A percentile compares a stretch with the other conserved stretches of the same genome.
Conservation (phyloP, 1,284 basidiomycete species). For the Meripilus lineatus region DNA sequence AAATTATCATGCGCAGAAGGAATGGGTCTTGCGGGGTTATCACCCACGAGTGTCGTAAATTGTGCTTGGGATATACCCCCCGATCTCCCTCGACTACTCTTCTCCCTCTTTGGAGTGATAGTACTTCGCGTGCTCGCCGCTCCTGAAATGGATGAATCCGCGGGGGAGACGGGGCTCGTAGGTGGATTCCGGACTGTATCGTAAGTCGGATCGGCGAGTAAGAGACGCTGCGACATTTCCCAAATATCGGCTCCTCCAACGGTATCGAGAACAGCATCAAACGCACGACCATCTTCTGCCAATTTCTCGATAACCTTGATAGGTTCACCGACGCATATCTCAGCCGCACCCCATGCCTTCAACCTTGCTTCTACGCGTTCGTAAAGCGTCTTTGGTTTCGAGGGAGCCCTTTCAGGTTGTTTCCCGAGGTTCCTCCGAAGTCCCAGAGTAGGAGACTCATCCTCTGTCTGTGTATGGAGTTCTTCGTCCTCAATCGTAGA, state of each 20-base stretch:
- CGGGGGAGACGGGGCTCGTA: background rate
- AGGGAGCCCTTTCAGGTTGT: slow-evolving; percentile 1
- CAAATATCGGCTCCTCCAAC: slow-evolving; percentile 74
- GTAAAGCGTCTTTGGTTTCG: slow-evolving; percentile 16
- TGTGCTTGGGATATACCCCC: slow-evolving; percentile 34
- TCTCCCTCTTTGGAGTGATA: background rate
- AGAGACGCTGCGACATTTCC: slow-evolving; percentile 61
- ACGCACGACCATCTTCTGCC: slow-evolving; percentile 50
- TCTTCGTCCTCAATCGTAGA: slow-evolving; percentile 10
- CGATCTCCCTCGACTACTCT: background rate
- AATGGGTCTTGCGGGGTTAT: slow-evolving; percentile 53
- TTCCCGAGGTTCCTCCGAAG: slow-evolving; percentile 9
- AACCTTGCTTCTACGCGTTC: slow-evolving; percentile 49
- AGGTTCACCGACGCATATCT: slow-evolving; percentile 57
- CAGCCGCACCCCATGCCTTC: slow-evolving; percentile 59
- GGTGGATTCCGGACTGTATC: slow-evolving; percentile 1
- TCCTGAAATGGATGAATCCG: too few relatives aligned
- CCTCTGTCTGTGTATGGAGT: slow-evolving; percentile 4
- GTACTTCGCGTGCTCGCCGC: too few relatives aligned
- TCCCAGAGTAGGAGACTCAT: slow-evolving; percentile 6
- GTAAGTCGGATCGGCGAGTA: slow-evolving; percentile 29
- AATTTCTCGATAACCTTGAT: slow-evolving; percentile 51
- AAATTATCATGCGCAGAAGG: slow-evolving; percentile 69
- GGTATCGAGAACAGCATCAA: slow-evolving; percentile 80
- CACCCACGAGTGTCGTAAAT: slow-evolving; percentile 75